Base-by-base conservation (phyloP, 192 early-diverging fungal genomes). In the Linnemannia exigua region DNA sequence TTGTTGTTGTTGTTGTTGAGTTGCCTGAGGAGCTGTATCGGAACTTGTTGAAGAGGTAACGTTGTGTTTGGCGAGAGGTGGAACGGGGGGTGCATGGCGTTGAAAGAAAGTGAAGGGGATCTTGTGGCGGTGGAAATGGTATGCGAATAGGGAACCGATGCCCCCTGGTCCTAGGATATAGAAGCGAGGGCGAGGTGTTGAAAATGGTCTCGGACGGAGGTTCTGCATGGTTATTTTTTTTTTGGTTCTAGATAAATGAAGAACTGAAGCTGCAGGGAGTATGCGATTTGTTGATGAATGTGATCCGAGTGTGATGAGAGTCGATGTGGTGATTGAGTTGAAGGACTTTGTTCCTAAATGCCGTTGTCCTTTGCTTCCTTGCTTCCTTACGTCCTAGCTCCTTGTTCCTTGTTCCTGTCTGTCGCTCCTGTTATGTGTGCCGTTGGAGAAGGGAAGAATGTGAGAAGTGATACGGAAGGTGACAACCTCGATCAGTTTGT, bases 81-180 rank as follows among this genome's bases (percentile, higher is more conserved):
- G 82, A 5, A 75, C 81, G n/a, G 89, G 74, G 7, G 90, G 82
- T 22, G 89, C 88, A 22, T 91, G 87, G 33, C 92, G 90, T 17
- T 93, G 90, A 31, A 93, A 87, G 22, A 94, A 84, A 12, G 92
- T 93, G 66, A 93, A 86, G 44, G 92, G 90, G 31, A 89, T 84
- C 2, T 88, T 86, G 22, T 87, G 76, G 19, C 82, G 82, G 37
- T 90, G 88, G 47, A 95, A 89, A 67, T 92, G 87, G 44, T 89
- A 91, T 1, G 93, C 93, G 79, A 93, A 88, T 19, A 95, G 84
- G 36, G 93, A 88, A 15, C 94, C 94, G n/a, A 95, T 91, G 44
- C 93, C 94, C 11, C 94, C 94, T 20, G 92, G 92, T 33, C 94
- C 94, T 19, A 95, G 88, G 38, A 95, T 81, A 76, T 95, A 90